Evolutionary conservation across 441 rosid species (phyloP), one percentile per base, ranked within the genome.

Genomic region (Eruca vesicaria): DNA sequence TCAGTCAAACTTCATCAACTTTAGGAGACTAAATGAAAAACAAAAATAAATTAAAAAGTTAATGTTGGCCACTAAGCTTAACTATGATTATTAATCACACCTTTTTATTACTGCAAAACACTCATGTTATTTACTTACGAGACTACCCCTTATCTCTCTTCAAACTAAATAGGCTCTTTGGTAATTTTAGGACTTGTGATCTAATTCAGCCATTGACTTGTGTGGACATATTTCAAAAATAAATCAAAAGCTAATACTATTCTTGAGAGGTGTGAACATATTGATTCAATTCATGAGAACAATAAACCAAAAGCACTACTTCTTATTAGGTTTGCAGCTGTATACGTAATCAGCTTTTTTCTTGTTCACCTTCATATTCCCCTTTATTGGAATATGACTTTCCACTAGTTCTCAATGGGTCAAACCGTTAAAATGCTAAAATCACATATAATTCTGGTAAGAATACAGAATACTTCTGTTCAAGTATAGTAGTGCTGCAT

Each of bases 1-100:
- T 66, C 75, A 63, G 61, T 87, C 87, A 89, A 90, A 86, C 78
- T 75, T 85, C 87, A 80, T 74, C 82, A 63, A 85, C 82, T 81
- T 84, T 43, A 50, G 82, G 83, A 79, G 85, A 74, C 79, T 80
- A 71, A 69, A 66, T 12, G 62, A 71, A 68, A 58, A 35, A 62
- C 23, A 58, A 66, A 53, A 78, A 41, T n/a, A 38, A 72, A 72
- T 19, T 23, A 9, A 8, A 71, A 72, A 74, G 76, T 59, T 68
- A 71, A 71, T 86, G 90, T 85, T 82, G 85, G 89, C 91, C 97
- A 89, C 94, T 88, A 19, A 81, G 83, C 79, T 41, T 73, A 58
- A 69, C 78, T 79, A 52, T 68, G 82, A 77, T 81, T 76, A 79
- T 66, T 64, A 79, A 66, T 43, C 45, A 69, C 70, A 63, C 36